A percentile compares a stretch with the other conserved stretches of the same genome.
Conservation (phyloP, 2,329 filamentous ascomycete genomes). For the Keithomyces neogunnii region DNA sequence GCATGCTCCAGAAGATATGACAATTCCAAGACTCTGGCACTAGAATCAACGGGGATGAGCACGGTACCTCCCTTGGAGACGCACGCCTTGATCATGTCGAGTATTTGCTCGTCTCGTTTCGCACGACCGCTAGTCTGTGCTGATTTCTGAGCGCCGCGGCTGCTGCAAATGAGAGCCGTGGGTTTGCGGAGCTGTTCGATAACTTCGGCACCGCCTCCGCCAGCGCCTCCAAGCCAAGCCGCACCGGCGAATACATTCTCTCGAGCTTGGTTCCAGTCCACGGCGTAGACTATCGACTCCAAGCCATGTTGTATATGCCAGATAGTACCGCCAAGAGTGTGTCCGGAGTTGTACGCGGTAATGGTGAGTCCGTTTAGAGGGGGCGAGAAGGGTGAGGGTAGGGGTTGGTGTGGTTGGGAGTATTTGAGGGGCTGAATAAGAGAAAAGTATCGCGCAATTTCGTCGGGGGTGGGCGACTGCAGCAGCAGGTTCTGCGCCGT, state of each 20-base stretch:
- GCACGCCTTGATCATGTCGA: constrained; percentile 74
- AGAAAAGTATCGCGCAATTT: constrained; percentile 88
- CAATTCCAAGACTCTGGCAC: constrained; percentile 85
- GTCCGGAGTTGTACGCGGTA: constrained; percentile 93
- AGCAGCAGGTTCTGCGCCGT: constrained; percentile 48
- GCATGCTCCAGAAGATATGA: constrained; percentile 88
- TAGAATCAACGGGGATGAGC: constrained; percentile 88
- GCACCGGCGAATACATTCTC: constrained; percentile 93
- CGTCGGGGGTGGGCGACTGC: constrained; percentile 69
- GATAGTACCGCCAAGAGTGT: constrained; percentile 92
- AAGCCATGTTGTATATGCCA: constrained; percentile 97
- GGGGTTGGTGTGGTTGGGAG: constrained; percentile 87
- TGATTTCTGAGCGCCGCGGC: constrained; percentile 65
- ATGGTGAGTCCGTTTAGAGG: constrained; percentile 86
- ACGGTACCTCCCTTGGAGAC: constrained; percentile 80
- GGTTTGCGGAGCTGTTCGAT: constrained; percentile 90
- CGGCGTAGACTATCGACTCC: constrained; percentile 94
- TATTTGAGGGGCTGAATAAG: constrained; percentile 91
- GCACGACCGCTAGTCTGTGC: constrained; percentile 64
- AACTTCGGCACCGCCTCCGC: constrained; percentile 75
- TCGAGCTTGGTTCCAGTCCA: constrained; percentile 96
- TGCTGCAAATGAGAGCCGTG: constrained; percentile 88
- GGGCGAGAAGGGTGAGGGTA: constrained; percentile 78
- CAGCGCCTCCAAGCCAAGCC: constrained; percentile 81
- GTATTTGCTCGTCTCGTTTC: constrained; percentile 75